Base-by-base conservation (phyloP, 2,329 filamentous ascomycete species). In the Cercospora canescens region DNA sequence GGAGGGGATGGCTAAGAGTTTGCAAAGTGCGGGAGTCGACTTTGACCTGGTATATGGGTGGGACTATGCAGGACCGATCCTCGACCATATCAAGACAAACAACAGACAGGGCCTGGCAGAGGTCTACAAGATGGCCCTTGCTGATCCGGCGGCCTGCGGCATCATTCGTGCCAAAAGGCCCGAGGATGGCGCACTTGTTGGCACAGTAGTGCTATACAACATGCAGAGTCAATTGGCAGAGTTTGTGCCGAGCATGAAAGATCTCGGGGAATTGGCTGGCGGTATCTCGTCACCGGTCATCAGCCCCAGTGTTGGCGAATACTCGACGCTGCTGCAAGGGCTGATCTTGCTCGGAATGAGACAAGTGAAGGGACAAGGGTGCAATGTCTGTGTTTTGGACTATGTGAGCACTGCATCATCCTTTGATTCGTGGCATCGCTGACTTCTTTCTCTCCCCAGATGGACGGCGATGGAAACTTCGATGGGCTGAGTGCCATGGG, bases 21-120 rank as follows among this genome's bases (percentile, higher is more conserved):
- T 96, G 30, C 87, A 92, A 71, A 86, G 87, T 54, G 88, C 90
- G 1, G 90, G 88, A 35, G 88, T 93, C 62, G 89, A 89, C 72
- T 96, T 96, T 73, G 93, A 96, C 72, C 84, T 96, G 41, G 91
- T 96, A 18, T 89, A 93, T 72, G 92, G 92, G 8, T 86, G 89
- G 77, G 91, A 93, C 62, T 92, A 93, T 71, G 87, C 89, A 9
- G 89, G 91, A 11, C 84, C 85, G 3, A 90, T 96, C 35, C 83
- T 96, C 21, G 86, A 87, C 70, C 91, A 94, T 72, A 89, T 95
- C 68, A 88, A 87, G 61, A 86, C 88, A 0, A 88, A 90, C 77
- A 89, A 91, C 45, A 87, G 88, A n/a, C 89, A 91, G 63, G 92
- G 93, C 48, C 86, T 94, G 0, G 84, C 90, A 39, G 92, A 94